phyloP scores from a whole-genome alignment of 306 rosid genomes.

The Lathyrus aphaca region DNA sequence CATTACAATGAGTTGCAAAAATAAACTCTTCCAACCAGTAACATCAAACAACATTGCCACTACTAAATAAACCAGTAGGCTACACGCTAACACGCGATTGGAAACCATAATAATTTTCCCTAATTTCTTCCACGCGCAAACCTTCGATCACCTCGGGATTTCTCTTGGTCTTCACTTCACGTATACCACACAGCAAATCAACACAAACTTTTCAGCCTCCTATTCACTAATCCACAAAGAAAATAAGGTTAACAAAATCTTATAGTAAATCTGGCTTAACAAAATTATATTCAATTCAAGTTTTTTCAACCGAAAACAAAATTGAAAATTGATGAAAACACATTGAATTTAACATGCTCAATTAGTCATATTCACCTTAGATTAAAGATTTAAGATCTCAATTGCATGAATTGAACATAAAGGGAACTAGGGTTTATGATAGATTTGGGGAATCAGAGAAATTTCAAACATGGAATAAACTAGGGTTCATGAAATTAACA shows the following conservation, averaged over 20 bases:
- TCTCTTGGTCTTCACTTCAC: slow-evolving; percentile 1
- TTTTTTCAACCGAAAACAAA: background rate
- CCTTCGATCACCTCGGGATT: background rate
- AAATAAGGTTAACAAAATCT: background rate
- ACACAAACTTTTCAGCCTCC: background rate
- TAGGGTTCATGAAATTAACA: background rate
- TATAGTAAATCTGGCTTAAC: background rate
- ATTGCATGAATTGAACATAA: background rate
- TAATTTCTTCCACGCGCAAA: background rate
- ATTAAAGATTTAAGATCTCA: background rate
- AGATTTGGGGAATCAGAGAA: background rate
- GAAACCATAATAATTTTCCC: background rate
- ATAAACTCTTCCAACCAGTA: slow-evolving; percentile 5
- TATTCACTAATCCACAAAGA: background rate
- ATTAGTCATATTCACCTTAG: background rate
- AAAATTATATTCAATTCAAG: background rate
- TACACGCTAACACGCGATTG: background rate
- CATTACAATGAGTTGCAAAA: background rate
- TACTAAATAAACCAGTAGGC: background rate
- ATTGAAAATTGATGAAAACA: background rate
- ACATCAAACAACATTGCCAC: background rate
- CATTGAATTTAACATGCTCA: background rate
- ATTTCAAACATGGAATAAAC: too few relatives aligned
- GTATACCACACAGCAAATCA: background rate
- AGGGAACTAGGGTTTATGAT: background rate